Evolutionary conservation across 768 basidiomycete genomes (phyloP), one percentile per base, ranked within the genome.

Genomic region (Hypholoma sublateritium): DNA sequence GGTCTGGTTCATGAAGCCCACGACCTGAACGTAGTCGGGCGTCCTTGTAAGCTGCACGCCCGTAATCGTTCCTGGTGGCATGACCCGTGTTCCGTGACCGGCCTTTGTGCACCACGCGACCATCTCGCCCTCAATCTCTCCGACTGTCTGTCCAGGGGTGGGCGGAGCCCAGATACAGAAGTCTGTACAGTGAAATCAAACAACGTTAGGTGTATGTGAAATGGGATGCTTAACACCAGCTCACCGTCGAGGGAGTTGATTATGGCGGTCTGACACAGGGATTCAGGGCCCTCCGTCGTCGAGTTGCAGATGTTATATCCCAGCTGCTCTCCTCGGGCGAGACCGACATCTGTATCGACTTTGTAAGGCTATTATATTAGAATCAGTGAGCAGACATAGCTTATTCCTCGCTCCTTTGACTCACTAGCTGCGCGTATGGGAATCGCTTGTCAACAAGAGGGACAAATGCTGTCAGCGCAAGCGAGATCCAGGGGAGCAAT

Each of bases 31-130:
- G 62, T 89, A 89, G 58, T 78, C 78, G 0, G 80, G 77, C 0
- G 87, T 86, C 57, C 70, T 74, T 62, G 86, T 55, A 19, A 44
- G 51, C 70, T 92, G 89, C 0, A 88, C 75, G 52, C 87, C 90
- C 1, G 69, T 68, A 22, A 93, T 68, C 32, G 88, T 78, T 19
- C 85, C 86, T 0, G 65, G 69, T 17, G 88, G 88, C 35, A 93
- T 89, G 53, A 87, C 64, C 55, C 91, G 87, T 4, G 88, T 84
- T 2, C 91, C 91, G 53, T 80, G 82, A 3, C 82, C 83, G 1
- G 77, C 77, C 67, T 86, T 83, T n/a, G 84, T 83, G 73, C 90
- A 94, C 80, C 83, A 94, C 1, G 89, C 84, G 12, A 93, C 86
- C 66, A 83, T 85, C 66, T 83, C 74, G 47, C 80, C 85, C 67